These are phyloP conservation scores for Pestalotiopsis sp. DNA, from an alignment of 2,329 filamentous ascomycete genomes.

Conservation along the genomic window DNA sequence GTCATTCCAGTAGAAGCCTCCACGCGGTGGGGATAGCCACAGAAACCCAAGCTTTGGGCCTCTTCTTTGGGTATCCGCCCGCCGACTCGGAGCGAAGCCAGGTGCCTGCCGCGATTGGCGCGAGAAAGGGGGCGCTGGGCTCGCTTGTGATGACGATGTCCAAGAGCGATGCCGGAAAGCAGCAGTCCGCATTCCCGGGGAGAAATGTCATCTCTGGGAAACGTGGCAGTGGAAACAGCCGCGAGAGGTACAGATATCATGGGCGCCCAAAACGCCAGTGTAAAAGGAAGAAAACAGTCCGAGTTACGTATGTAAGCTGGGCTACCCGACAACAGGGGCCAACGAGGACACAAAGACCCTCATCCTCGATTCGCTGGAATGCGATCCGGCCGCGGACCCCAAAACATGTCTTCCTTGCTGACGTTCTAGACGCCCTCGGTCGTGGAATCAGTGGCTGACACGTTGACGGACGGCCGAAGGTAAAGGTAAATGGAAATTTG, in stretches of 20 bases:
- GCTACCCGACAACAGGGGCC: constrained; percentile 1
- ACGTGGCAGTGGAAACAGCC: background rate
- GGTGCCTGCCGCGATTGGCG: background rate
- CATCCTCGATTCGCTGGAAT: background rate
- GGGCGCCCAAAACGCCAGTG: too few relatives aligned
- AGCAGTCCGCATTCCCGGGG: background rate
- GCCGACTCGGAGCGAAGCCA: background rate
- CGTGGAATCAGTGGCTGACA: constrained; percentile 17
- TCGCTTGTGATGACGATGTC: background rate
- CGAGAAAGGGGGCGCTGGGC: background rate
- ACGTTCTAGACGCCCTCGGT: background rate
- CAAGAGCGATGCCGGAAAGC: background rate
- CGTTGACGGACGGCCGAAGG: constrained; percentile 6
- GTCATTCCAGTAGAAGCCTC: background rate
- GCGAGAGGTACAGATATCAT: background rate
- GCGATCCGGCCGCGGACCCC: background rate
- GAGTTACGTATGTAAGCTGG: background rate
- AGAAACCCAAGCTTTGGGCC: too few relatives aligned
- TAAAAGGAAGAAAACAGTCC: background rate
- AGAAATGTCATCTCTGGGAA: background rate
- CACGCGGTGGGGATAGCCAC: background rate
- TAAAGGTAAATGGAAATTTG: background rate
- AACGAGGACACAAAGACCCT: background rate
- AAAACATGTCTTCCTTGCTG: background rate
- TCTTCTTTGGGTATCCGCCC: too few relatives aligned